Conservation (phyloP, 495 filamentous ascomycete genomes). For the Penicillium egyptiacum region DNA sequence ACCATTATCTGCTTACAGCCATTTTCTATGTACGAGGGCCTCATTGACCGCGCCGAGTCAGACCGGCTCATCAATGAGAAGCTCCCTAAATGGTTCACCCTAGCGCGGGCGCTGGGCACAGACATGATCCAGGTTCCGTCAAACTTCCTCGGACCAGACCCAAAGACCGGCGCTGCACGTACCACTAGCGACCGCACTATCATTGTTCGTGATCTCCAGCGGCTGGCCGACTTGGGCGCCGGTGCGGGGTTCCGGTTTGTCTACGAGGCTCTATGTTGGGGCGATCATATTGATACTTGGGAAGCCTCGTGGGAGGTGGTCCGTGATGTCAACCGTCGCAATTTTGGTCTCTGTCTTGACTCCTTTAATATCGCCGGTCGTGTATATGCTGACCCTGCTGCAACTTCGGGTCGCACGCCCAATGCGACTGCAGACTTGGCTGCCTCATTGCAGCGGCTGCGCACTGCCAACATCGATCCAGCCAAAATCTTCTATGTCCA, state of each 20-base stretch:
- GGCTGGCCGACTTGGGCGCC: constrained; percentile 66
- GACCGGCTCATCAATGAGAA: constrained; percentile 55
- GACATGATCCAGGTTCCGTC: constrained; percentile 74
- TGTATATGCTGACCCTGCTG: constrained; percentile 69
- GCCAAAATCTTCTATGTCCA: constrained; percentile 78
- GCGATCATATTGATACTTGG: constrained; percentile 71
- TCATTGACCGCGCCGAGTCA: constrained; percentile 63
- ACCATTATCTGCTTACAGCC: constrained; percentile 73
- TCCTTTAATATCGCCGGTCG: constrained; percentile 78
- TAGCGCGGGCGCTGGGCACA: constrained; percentile 63
- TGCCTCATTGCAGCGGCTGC: constrained; percentile 57
- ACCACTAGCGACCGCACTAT: constrained; percentile 56
- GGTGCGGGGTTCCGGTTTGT: constrained; percentile 60
- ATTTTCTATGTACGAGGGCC: constrained; percentile 77
- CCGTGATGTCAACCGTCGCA: constrained; percentile 60
- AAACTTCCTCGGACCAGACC: constrained; percentile 62
- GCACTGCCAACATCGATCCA: constrained; percentile 54
- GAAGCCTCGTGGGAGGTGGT: constrained; percentile 72
- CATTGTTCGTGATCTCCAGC: constrained; percentile 63
- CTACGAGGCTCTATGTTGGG: constrained; percentile 77
- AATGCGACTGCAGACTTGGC: constrained; percentile 60
- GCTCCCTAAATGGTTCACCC: constrained; percentile 65
- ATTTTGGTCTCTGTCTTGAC: constrained; percentile 79
- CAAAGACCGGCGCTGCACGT: constrained; percentile 26
- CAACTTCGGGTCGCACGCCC: constrained; percentile 49